Base-by-base conservation (phyloP, 2,329 filamentous ascomycete genomes). In the Blastomyces gilchristii region DNA sequence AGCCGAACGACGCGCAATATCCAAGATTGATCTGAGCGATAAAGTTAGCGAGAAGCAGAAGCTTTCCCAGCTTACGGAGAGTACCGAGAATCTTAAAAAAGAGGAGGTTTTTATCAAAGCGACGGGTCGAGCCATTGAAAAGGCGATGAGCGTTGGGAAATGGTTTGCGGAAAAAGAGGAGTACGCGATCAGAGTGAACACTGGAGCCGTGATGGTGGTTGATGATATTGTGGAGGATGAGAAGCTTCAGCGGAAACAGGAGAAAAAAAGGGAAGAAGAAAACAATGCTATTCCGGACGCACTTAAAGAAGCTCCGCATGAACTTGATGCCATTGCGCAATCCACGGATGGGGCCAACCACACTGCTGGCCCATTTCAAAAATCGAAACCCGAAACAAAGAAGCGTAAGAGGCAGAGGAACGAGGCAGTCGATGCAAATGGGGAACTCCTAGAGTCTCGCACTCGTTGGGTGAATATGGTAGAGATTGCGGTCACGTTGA, bases 71-170 rank as follows among this genome's bases (percentile, higher is more conserved):
- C 65, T 77, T 31, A 71, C 67, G 59, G 69, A 72, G 57, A 70
- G 68, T 0, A 72, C 73, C 18, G 73, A 77, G 43, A 68, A 71
- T 54, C 68, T 78, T 45, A 67, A 67, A 8, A 68, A 68, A 60
- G 83, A 85, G 67, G 77, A 80, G 56, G 80, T 87, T 0, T 76
- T 81, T 65, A 69, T 87, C 37, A 87, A 85, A 70, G 85, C 81
- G 5, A 84, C 82, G 11, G 84, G 84, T 5, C 78, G 81, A 60
- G 84, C 84, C 47, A 85, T 87, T 66, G 76, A 80, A 63, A 80
- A 82, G 70, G 83, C 81, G 16, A 69, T 86, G 71, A 77, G 78
- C 50, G 68, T 87, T 31, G 84, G 78, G 1, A 70, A 80, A 59
- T 83, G 79, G 78, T 86, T 87, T 67, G 79, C 82, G 70, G 77